phyloP scores from a whole-genome alignment of 371 early-diverging fungal species.

The Actinomortierella ambigua region DNA sequence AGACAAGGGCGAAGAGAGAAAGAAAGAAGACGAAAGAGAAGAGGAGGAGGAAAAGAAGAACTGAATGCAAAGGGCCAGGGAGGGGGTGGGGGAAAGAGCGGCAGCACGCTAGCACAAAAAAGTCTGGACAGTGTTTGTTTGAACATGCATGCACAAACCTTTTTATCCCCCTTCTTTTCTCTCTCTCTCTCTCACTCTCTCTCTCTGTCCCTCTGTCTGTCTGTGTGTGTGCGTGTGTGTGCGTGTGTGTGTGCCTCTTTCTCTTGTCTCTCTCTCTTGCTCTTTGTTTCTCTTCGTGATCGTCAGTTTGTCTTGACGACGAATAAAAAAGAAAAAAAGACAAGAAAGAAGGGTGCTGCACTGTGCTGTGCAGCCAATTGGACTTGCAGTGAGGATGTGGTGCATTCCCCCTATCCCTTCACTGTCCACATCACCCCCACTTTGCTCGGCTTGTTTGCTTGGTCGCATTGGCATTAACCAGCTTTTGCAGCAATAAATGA shows the following conservation, averaged over 20 bases:
- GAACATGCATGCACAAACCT: slow-evolving; percentile 6
- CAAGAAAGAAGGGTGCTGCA: background rate
- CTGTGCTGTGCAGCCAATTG: no score
- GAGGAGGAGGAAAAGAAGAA: background rate
- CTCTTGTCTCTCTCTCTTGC: background rate
- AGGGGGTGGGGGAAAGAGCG: no score
- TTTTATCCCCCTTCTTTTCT: slow-evolving; percentile 1
- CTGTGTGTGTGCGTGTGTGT: background rate
- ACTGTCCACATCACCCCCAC: no score
- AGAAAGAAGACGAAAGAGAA: background rate
- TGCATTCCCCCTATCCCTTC: no score
- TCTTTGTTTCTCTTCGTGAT: background rate
- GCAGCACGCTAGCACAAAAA: no score
- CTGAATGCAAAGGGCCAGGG: no score
- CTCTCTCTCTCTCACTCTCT: background rate
- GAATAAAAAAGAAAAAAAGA: background rate
- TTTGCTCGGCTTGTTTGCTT: no score
- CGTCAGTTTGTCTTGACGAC: background rate
- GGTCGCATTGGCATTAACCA: no score
- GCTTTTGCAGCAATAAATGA: no score
- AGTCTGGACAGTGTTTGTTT: no score
- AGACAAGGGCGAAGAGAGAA: background rate
- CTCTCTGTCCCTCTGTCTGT: slow-evolving; percentile 1
- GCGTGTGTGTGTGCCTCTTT: background rate
- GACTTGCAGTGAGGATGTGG: no score